A percentile compares a stretch with the other conserved stretches of the same genome.
Conservation (phyloP, 2,329 filamentous ascomycete genomes). For the Trichoderma sp. region DNA sequence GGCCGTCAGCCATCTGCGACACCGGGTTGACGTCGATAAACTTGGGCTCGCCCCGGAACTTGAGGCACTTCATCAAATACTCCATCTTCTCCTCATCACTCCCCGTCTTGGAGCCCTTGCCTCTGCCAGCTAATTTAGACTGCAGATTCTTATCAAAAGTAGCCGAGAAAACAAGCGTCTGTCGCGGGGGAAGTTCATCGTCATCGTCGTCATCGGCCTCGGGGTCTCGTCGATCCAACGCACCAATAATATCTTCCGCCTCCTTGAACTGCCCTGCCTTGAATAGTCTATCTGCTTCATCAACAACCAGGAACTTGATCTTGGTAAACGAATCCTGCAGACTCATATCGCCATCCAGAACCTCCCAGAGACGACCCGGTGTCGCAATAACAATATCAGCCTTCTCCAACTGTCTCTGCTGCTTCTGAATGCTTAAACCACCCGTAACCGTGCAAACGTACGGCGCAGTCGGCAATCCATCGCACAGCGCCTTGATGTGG, state of each 20-base stretch:
- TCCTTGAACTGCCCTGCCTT: slow-evolving; percentile 96
- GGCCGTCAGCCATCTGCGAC: slow-evolving; percentile 79
- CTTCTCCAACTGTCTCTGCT: slow-evolving; percentile 76
- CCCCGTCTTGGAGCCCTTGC: slow-evolving; percentile 40
- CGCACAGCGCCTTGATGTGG: slow-evolving; percentile 75
- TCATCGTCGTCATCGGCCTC: slow-evolving; percentile 50
- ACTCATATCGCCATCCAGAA: slow-evolving; percentile 72
- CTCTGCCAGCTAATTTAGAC: slow-evolving; percentile 82
- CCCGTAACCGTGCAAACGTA: slow-evolving; percentile 88
- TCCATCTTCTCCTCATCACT: slow-evolving; percentile 81
- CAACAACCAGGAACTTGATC: slow-evolving; percentile 81
- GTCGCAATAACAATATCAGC: slow-evolving; percentile 94
- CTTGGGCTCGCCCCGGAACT: slow-evolving; percentile 80
- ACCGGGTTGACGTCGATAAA: slow-evolving; percentile 91
- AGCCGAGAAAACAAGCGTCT: slow-evolving; percentile 94
- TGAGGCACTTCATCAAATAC: slow-evolving; percentile 85
- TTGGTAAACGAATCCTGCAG: slow-evolving; percentile 67
- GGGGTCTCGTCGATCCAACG: slow-evolving; percentile 71
- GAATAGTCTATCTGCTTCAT: slow-evolving; percentile 89
- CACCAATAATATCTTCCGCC: slow-evolving; percentile 79
- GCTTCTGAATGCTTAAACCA: slow-evolving; percentile 90
- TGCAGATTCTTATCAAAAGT: slow-evolving; percentile 92
- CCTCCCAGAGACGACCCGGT: slow-evolving; percentile 90
- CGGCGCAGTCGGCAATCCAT: slow-evolving; percentile 56
- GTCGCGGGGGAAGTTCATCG: slow-evolving; percentile 51